Percentiles rank a stretch among this genome's conserved stretches.
Conservation (phyloP, 495 filamentous ascomycete species). For the Aspergillus asperescens region DNA sequence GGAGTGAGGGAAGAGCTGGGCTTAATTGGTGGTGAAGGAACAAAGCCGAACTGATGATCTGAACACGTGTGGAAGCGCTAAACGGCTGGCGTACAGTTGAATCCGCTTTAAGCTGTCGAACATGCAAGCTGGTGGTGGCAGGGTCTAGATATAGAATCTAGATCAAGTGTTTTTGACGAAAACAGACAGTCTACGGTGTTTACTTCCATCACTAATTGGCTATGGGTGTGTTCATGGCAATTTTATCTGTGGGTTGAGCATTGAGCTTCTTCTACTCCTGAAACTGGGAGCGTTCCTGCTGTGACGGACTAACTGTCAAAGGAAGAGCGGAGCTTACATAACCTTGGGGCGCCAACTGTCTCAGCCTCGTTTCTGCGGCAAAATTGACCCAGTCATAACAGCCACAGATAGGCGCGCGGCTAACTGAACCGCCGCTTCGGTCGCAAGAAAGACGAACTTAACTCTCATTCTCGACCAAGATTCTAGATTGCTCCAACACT, state of each 20-base stretch:
- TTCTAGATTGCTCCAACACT: background rate
- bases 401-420: slow-evolving; percentile 1
- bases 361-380: too few species aligned
- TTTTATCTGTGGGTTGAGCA: background rate
- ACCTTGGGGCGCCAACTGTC: too few species aligned
- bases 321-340: too few species aligned
- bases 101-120: background rate
- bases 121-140: background rate
- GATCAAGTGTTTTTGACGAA: background rate
- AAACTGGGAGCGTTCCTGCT: background rate
- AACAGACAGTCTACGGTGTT: background rate
- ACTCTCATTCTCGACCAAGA: background rate
- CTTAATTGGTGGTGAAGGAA: slow-evolving; percentile 21
- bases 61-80: slow-evolving; percentile 6
- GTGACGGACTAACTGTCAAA: too few species aligned
- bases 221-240: background rate
- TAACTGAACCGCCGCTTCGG: background rate
- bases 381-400: slow-evolving; percentile 1
- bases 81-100: too few species aligned
- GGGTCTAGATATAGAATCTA: too few species aligned
- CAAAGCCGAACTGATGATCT: slow-evolving; percentile 16
- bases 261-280: background rate
- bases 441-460: background rate
- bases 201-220: background rate
- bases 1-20: slow-evolving; percentile 22